Conservation (phyloP, 495 filamentous ascomycete genomes). For the Neurospora tetrasperma region DNA sequence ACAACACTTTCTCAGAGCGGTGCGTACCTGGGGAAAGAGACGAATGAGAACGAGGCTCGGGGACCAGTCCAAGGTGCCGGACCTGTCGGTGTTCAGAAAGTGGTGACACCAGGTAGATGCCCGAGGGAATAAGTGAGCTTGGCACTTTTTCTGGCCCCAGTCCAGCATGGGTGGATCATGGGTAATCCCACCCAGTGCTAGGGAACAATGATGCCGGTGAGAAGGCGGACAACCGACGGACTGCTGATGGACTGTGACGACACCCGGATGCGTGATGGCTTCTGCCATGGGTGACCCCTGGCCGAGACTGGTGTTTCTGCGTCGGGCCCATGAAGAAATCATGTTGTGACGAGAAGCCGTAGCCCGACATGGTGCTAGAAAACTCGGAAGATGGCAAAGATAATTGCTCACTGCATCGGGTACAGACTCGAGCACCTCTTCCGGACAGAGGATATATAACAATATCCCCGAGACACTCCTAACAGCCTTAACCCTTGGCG, state of each 20-base stretch:
- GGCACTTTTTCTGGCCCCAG: neutral
- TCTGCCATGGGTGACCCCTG: neutral
- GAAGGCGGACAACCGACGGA: neutral
- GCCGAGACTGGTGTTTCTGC: neutral
- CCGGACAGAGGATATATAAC: neutral
- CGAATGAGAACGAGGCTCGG: neutral
- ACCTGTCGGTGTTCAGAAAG: neutral
- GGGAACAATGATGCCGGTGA: neutral
- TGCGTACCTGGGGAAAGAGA: neutral
- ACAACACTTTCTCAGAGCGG: neutral
- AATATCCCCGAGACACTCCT: neutral
- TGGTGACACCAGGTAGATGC: neutral
- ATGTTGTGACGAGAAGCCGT: neutral
- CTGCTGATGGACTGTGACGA: neutral
- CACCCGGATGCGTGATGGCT: neutral
- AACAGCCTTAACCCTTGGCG: neutral
- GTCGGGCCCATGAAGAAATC: neutral
- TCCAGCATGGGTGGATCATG: neutral
- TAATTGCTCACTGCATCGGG: neutral
- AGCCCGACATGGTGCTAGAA: neutral
- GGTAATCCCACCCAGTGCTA: neutral
- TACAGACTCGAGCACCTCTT: neutral
- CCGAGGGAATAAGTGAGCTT: neutral
- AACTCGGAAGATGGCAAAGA: neutral
- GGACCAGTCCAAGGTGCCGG: neutral